Evolutionary conservation across 179 eudicot species (phyloP).

Genomic region (Silene noctiflora): DNA sequence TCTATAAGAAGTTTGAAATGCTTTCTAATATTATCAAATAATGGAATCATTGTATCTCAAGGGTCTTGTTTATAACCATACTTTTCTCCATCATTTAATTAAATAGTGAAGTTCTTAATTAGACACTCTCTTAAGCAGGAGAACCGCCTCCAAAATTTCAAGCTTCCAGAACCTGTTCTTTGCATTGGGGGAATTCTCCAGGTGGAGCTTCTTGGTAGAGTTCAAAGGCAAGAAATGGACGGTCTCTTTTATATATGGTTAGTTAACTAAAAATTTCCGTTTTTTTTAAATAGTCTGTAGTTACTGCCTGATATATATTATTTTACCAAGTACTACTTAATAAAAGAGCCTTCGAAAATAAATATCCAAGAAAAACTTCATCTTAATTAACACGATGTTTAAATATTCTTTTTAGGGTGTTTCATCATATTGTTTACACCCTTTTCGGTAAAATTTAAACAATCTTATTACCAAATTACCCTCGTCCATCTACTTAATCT

Average conservation of each 20-base stretch:
- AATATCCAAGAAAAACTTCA: too few species aligned
- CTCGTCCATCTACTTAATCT: too few species aligned
- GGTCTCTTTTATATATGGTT: constrained; percentile 69
- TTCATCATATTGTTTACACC: too few species aligned
- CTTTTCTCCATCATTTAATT: not conserved
- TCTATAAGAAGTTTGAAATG: not conserved
- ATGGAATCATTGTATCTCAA: not conserved
- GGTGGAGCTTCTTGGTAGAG: constrained; percentile 76
- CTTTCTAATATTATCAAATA: not conserved
- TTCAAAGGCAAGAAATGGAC: constrained; percentile 75
- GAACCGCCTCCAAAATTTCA: constrained; percentile 54
- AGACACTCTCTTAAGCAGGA: constrained; percentile 43
- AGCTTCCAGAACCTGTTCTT: constrained; percentile 71
- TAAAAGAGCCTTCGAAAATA: too few species aligned
- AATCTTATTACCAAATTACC: too few species aligned
- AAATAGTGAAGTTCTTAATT: not conserved
- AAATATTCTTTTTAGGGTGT: too few species aligned
- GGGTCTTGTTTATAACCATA: not conserved
- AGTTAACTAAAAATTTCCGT: constrained; percentile 21
- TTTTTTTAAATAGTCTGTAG: too few species aligned
- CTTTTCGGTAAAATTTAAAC: too few species aligned
- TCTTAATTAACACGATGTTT: too few species aligned
- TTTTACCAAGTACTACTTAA: too few species aligned
- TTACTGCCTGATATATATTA: too few species aligned
- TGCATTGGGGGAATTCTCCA: constrained; percentile 78